Evolutionary conservation across 2,329 filamentous ascomycete species (phyloP), one percentile per base, ranked within the genome.

Genomic region (Ceratocystis alfenasii): DNA sequence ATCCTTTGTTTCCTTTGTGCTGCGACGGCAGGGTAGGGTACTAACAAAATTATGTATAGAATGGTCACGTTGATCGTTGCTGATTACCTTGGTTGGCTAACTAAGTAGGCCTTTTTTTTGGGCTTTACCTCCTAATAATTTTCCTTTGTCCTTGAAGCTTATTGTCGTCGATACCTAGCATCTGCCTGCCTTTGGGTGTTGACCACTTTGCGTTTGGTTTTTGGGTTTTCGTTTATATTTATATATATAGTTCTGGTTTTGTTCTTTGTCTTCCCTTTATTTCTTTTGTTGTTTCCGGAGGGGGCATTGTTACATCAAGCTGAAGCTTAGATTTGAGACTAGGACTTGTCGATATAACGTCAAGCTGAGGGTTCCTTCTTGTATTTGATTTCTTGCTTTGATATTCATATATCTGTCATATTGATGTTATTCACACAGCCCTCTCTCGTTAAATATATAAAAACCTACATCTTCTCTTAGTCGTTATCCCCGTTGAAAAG

Each of bases 1-100:
- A 12, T n/a, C 4, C 30, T 57, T 12, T 57, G 10, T 57, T 33
- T 30, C 30, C 44, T 53, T 12, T 15, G 61, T 48, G 1, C 36
- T 65, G 10, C 36, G 12, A 41, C 36, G 10, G 3, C 12, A 41
- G 36, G 12, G 10, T 3, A 41, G 36, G 36, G 36, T 30, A 65
- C 70, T 74, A 62, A 74, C 70, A 50, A 33, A 59, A 5, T 22
- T 62, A 20, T 65, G 8, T 68, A 30, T 68, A 85, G 82, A 25
- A 85, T 85, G 83, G 80, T 85, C 61, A 85, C 83, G 1, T 73
- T 85, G 67, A 82, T 85, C 67, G 82, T 84, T 44, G 81, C 81
- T 57, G 83, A 85, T 69, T 85, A 85, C 70, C 78, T 85, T 57
- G 82, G 82, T 65, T 85, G 75, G 74, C 69, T 85, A 63, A 85